Evolutionary conservation across 306 rosid genomes (phyloP).

Genomic region (Ormosia semicastrata): DNA sequence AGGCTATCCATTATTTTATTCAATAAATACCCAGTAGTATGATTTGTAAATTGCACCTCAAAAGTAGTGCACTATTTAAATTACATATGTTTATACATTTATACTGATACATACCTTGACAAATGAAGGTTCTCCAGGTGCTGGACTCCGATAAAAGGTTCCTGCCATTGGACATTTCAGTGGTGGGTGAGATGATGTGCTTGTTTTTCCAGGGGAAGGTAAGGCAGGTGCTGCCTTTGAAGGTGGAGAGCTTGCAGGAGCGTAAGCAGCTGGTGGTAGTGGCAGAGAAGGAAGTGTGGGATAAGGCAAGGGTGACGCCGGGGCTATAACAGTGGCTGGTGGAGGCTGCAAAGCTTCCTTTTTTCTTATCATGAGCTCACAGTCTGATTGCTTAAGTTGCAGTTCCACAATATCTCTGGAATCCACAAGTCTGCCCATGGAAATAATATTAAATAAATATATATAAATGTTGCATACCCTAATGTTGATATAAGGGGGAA

Average conservation of each 20-base stretch:
- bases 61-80: not conserved
- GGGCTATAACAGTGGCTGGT: constrained; percentile 29
- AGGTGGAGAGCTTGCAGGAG: constrained; percentile 55
- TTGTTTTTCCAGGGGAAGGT: constrained; percentile 56
- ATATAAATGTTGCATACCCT: not conserved
- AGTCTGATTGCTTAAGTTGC: constrained; percentile 72
- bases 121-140: constrained; percentile 85
- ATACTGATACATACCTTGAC: constrained; percentile 56
- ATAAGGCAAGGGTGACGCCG: constrained; percentile 35
- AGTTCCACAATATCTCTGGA: constrained; percentile 90
- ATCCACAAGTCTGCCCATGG: constrained; percentile 73
- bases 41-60: not conserved
- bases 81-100: not conserved
- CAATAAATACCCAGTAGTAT: not conserved
- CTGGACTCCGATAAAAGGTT: constrained; percentile 76
- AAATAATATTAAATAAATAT: constrained; percentile 6
- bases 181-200: constrained; percentile 67
- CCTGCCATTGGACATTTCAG: constrained; percentile 97
- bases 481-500: not conserved
- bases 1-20: not conserved
- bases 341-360: constrained; percentile 81
- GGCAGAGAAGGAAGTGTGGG: constrained; percentile 38
- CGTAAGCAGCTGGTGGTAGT: constrained; percentile 31
- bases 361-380: constrained; percentile 70
- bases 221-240: constrained; percentile 44